Evolutionary conservation across 805 yeast genomes (phyloP), one percentile per base, ranked within the genome.

Genomic region (Candida khao-thaluensis): DNA sequence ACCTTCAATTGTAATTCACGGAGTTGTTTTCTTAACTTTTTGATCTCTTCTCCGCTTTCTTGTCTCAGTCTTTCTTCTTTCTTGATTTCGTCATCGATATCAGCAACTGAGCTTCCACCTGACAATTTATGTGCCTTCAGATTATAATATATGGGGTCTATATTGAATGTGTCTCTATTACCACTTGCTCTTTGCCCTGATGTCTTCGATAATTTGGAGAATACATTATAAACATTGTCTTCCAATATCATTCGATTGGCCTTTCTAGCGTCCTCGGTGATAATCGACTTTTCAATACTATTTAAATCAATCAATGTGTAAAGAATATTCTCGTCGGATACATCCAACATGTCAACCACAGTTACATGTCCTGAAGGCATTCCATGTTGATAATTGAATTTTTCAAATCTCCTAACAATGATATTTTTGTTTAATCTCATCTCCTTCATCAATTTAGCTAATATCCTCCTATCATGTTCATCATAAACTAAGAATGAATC

Each of bases 401-500:
- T 57, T 49, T 87, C 93, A 17, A 71, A 66, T 35, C 57, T 66
- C 43, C 88, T 66, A 2, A 73, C 71, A 17, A 78, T 57, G 7
- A 83, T 69, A 33, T 71, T 70, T 18, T 36, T 41, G 11, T 31
- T 15, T 7, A 69, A 45, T 0, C 53, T 47, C 10, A 67, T 62
- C 10, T 26, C n/a, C 28, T 11, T 24, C 36, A 82, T 52, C 1
- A 59, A 51, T 8, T 57, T 56, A 2, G 36, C 48, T 15, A 69
- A 51, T 7, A 61, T 30, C 39, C 48, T 50, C 30, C 80, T 69
- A 54, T 91, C 98, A 20, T 69, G 69, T 32, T 68, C 74, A 52
- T 75, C 77, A 24, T 76, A 69, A 1, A 87, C 96, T 24, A 85
- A 67, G 59, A 87, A 88, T 0, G 87, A 69, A 27, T 71, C 77